Conservation (phyloP, 148 eudicot genomes). For the Persicaria tinctoria region DNA sequence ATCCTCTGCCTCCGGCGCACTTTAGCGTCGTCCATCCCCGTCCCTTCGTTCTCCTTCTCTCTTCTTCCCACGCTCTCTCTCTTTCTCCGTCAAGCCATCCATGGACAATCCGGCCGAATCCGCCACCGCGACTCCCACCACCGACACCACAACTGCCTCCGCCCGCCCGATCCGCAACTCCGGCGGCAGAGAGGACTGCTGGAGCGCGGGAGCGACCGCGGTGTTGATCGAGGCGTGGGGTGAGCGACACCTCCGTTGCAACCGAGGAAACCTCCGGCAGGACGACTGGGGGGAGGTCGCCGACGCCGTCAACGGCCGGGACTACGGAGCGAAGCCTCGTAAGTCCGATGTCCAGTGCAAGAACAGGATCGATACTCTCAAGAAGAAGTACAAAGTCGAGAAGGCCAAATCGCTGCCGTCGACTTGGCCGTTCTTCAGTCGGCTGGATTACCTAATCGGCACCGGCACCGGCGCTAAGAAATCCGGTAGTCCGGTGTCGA, state of each 20-base stretch:
- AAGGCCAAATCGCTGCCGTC: constrained; percentile 20
- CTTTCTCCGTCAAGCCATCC: not conserved
- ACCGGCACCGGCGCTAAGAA: constrained; percentile 61
- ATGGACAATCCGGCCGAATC: constrained; percentile 9
- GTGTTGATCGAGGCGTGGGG: constrained; percentile 95
- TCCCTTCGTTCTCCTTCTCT: not conserved
- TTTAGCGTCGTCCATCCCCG: constrained; percentile 1
- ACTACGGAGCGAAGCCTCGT: constrained; percentile 34
- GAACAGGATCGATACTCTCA: constrained; percentile 81
- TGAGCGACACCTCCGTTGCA: constrained; percentile 59
- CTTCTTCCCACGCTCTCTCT: not conserved
- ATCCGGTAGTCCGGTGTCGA: constrained; percentile 24
- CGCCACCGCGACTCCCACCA: not conserved
- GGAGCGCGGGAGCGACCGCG: constrained; percentile 87
- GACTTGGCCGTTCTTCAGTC: constrained; percentile 57
- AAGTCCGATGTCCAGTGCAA: constrained; percentile 89
- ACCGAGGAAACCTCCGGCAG: constrained; percentile 81
- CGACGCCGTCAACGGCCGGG: constrained; percentile 50
- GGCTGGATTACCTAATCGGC: constrained; percentile 56
- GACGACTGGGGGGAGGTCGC: constrained; percentile 94
- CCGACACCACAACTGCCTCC: constrained; percentile 4
- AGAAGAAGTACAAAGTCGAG: constrained; percentile 42
- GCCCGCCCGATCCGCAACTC: not conserved
- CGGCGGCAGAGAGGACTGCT: constrained; percentile 61
- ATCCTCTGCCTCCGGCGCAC: constrained; percentile 15